Conservation (phyloP, 140 eudicot genomes). For the Anethum foeniculum region DNA sequence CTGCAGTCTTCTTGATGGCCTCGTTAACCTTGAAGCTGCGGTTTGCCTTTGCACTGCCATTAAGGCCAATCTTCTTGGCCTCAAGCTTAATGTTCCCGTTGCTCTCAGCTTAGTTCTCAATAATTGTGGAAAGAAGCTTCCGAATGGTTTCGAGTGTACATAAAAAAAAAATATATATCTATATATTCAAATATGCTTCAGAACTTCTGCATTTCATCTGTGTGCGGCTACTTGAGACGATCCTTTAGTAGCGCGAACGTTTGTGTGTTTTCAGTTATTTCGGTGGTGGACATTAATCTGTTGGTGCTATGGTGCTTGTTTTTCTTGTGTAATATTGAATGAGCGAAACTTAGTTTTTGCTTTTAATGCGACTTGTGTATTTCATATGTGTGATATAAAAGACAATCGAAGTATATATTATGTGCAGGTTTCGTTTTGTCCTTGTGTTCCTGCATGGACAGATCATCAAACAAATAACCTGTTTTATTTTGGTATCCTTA, state of each 20-base stretch:
- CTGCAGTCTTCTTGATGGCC: conserved; percentile 32
- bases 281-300: not conserved
- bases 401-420: too few relatives aligned
- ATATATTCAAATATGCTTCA: not conserved
- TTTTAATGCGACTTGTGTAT: not conserved
- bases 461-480: too few relatives aligned
- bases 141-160: conserved; percentile 23
- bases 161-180: conserved; percentile 9
- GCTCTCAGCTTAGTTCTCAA: conserved; percentile 39
- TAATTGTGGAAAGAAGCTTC: conserved; percentile 26
- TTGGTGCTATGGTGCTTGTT: not conserved
- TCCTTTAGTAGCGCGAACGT: not conserved
- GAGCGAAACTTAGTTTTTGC: not conserved
- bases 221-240: not conserved
- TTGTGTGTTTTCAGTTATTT: not conserved
- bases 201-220: not conserved
- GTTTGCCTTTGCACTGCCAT: conserved; percentile 25
- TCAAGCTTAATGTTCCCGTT: conserved; percentile 19
- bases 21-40: conserved; percentile 22
- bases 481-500: too few relatives aligned
- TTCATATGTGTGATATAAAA: too few relatives aligned
- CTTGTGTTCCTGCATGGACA: too few relatives aligned
- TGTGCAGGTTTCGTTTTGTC: too few relatives aligned
- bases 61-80: conserved; percentile 14
- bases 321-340: not conserved